Conservation (phyloP, 495 filamentous ascomycete species). For the Hyphodiscus hymeniophilus region DNA sequence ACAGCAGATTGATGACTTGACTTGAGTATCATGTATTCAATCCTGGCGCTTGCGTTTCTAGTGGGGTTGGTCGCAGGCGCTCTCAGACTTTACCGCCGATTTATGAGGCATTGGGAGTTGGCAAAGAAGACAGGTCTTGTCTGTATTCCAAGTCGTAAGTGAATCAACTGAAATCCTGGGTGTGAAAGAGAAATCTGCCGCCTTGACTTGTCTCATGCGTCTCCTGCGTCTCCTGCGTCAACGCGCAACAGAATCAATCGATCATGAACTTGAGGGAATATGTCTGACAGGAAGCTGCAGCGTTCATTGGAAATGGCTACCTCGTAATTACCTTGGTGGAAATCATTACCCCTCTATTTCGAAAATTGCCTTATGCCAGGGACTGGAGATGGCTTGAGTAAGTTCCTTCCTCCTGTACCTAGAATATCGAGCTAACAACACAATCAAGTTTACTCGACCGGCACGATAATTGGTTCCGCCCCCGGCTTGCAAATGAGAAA, state of each 20-base stretch:
- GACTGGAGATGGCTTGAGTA: conserved; percentile 1
- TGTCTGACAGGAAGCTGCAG: too few species aligned
- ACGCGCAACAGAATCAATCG: too few species aligned
- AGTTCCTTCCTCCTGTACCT: background rate
- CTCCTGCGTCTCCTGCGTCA: background rate
- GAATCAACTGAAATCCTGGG: background rate
- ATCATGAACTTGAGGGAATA: background rate
- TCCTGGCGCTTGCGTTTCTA: too few species aligned
- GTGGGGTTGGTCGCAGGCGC: too few species aligned
- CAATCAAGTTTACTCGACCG: background rate
- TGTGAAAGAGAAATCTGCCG: too few species aligned
- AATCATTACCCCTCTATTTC: background rate
- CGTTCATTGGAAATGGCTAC: background rate
- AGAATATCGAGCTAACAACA: background rate
- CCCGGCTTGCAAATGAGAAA: conserved; percentile 24
- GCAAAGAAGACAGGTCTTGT: conserved; percentile 5
- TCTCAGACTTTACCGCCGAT: background rate
- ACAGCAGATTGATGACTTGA: too few species aligned
- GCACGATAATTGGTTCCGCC: background rate
- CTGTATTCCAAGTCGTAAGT: conserved; percentile 4
- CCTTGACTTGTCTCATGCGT: background rate
- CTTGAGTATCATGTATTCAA: too few species aligned
- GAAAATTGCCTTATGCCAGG: background rate
- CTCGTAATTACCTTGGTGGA: background rate
- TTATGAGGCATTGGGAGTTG: background rate